Evolutionary conservation across 352 stramenopile genomes (phyloP).

Genomic region (Pythium myriotylum): DNA sequence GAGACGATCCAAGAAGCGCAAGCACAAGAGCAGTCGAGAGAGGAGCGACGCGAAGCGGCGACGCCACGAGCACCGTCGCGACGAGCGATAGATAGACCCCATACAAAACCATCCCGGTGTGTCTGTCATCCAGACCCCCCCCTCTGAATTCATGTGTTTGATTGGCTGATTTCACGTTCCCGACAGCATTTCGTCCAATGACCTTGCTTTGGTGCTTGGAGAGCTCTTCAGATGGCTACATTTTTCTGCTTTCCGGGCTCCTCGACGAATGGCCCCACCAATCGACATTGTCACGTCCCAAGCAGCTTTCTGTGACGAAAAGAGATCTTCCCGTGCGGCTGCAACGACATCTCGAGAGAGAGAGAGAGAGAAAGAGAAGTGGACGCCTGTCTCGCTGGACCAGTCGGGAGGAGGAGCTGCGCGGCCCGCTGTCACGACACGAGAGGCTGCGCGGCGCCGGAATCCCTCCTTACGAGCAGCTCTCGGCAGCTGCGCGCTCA

Average conservation of each 20-base stretch:
- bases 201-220: constrained; percentile 9
- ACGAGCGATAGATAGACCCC: background rate
- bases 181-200: constrained; percentile 17
- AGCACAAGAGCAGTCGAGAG: constrained; percentile 20
- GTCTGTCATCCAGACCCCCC: too few species aligned
- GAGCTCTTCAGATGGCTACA: constrained; percentile 23
- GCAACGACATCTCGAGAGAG: too few species aligned
- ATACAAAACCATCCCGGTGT: too few species aligned
- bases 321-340: background rate
- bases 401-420: too few species aligned
- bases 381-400: too few species aligned
- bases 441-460: constrained; percentile 2
- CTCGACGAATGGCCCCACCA: constrained; percentile 1
- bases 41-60: constrained; percentile 53
- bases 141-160: too few species aligned
- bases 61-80: constrained; percentile 29
- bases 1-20: constrained; percentile 28
- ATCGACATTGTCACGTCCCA: background rate
- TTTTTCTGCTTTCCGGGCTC: too few species aligned
- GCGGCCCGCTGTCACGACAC: background rate
- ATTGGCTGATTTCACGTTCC: constrained; percentile 13
- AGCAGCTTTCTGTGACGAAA: constrained; percentile 10
- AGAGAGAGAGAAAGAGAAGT: too few species aligned
- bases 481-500: background rate
- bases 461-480: background rate